Conservation (phyloP, 202 grass and related monocot species). For the Carex arenaria region DNA sequence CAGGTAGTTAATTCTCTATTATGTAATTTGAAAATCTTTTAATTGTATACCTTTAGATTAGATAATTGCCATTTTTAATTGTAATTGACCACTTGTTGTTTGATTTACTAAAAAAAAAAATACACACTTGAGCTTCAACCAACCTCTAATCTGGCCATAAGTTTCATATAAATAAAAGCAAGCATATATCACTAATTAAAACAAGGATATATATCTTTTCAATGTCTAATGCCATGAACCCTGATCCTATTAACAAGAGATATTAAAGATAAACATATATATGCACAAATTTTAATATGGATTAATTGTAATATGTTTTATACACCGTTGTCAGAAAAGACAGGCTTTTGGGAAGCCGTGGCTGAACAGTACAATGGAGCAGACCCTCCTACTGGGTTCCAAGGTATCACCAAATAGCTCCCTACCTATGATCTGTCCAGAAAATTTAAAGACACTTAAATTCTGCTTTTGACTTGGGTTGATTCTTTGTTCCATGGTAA, state of each 20-base stretch:
- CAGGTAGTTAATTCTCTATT: slow-evolving; percentile 25
- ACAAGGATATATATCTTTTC: neutral
- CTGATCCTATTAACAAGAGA: neutral
- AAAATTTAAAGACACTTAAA: neutral
- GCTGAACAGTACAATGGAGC: slow-evolving; percentile 67
- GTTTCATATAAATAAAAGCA: neutral
- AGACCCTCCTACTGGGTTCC: slow-evolving; percentile 78
- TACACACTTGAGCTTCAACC: neutral
- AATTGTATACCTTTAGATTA: neutral
- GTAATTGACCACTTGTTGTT: neutral
- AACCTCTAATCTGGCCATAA: neutral
- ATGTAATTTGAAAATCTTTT: neutral
- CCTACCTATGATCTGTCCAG: neutral
- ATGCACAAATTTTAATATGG: slow-evolving; percentile 9
- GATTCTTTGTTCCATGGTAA: neutral
- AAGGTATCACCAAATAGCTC: slow-evolving; percentile 38
- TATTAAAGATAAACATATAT: neutral
- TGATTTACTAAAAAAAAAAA: neutral
- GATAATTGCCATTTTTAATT: neutral
- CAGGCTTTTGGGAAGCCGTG: slow-evolving; percentile 59
- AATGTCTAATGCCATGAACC: neutral
- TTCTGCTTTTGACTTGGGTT: neutral
- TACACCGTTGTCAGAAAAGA: slow-evolving; percentile 41
- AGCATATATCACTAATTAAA: neutral
- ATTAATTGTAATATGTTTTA: slow-evolving; percentile 28